A percentile compares a stretch with the other conserved stretches of the same genome.
Conservation (phyloP, 768 basidiomycete species). For the Suillus spraguei region DNA sequence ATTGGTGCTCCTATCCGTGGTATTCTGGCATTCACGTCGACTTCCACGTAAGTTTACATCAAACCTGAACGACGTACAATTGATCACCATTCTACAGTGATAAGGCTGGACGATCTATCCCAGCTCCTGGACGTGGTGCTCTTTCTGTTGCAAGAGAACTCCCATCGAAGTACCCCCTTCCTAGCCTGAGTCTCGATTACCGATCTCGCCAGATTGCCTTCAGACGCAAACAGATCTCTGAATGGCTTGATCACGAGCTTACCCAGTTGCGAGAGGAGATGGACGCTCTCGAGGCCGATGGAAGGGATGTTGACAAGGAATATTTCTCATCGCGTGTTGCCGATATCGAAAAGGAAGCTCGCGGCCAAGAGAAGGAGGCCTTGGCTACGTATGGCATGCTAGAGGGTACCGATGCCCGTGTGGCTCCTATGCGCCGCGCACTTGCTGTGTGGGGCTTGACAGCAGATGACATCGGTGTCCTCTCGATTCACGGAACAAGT, state of each 20-base stretch:
- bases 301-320: constrained; percentile 56
- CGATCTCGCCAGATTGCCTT: constrained; percentile 93
- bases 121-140: constrained; percentile 94
- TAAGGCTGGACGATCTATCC: constrained; percentile 97
- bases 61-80: background rate
- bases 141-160: constrained; percentile 88
- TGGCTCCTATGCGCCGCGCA: constrained; percentile 92
- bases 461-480: constrained; percentile 88
- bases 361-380: constrained; percentile 89
- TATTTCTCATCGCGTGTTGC: constrained; percentile 79
- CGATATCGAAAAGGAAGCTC: constrained; percentile 89
- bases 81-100: constrained; percentile 55
- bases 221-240: constrained; percentile 92
- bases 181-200: constrained; percentile 83
- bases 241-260: constrained; percentile 93
- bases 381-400: constrained; percentile 96
- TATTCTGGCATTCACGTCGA: constrained; percentile 94
- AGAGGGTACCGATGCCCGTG: constrained; percentile 79
- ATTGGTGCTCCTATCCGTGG: constrained; percentile 93
- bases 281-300: constrained; percentile 56
- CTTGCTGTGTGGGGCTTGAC: constrained; percentile 96
- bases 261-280: constrained; percentile 81
- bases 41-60: constrained; percentile 72
- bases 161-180: constrained; percentile 73
- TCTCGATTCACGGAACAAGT: constrained; percentile 90